A percentile compares a stretch with the other conserved stretches of the same genome.
Conservation (phyloP, 1,284 basidiomycete genomes). For the Xerocomus cyaneibrunnescens region DNA sequence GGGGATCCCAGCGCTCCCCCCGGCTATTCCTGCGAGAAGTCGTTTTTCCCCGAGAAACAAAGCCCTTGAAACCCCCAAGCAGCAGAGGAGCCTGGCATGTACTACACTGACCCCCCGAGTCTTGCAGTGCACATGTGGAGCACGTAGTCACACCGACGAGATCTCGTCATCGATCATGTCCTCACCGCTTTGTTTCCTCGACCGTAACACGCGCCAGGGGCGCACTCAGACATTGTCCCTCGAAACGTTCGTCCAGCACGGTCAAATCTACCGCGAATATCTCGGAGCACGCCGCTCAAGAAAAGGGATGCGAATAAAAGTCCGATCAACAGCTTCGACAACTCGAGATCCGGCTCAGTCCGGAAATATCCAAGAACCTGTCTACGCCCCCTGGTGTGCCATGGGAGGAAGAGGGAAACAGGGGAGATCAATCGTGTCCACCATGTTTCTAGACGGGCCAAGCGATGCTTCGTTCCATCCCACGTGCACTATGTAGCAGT, state of each 20-base stretch:
- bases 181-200: constrained; percentile 11
- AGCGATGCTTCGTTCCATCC: background rate
- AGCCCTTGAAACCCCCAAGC: no score
- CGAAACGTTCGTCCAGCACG: constrained; percentile 2
- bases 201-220: background rate
- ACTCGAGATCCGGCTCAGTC: constrained; percentile 19
- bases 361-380: constrained; percentile 24
- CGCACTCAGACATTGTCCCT: background rate
- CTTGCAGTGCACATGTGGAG: background rate
- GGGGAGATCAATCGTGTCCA: constrained; percentile 5
- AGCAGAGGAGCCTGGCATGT: no score
- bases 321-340: constrained; percentile 29
- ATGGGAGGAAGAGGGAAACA: constrained; percentile 1
- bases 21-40: background rate
- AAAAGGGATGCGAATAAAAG: constrained; percentile 7
- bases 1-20: background rate
- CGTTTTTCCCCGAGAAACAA: background rate
- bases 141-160: background rate
- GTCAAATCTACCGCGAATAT: constrained; percentile 27
- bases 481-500: background rate
- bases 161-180: constrained; percentile 4
- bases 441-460: background rate
- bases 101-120: background rate
- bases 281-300: constrained; percentile 17
- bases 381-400: background rate